A percentile compares a stretch with the other conserved stretches of the same genome.
Evolutionary conservation across 2,329 filamentous ascomycete genomes (phyloP).

Genomic region (Zymoseptoria brevis): DNA sequence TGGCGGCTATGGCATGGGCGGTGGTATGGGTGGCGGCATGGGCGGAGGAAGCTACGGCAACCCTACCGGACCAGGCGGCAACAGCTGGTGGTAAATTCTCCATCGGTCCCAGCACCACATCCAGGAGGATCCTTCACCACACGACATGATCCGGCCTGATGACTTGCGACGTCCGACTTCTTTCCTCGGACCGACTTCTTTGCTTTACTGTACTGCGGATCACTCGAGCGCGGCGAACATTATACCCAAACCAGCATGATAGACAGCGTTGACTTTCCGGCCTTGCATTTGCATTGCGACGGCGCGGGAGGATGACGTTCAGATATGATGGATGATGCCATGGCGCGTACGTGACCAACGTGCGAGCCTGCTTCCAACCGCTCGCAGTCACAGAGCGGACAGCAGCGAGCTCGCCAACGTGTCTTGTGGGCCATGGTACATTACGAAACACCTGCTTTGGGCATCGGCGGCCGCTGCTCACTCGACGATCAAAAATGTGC

Average conservation of each 20-base stretch:
- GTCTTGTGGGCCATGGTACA: slow-evolving; percentile 16
- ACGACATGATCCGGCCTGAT: slow-evolving; percentile 4
- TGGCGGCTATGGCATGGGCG: slow-evolving; percentile 4
- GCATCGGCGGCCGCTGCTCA: slow-evolving; percentile 14
- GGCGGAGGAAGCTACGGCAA: slow-evolving; percentile 16
- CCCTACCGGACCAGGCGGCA: slow-evolving; percentile 16
- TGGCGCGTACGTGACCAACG: slow-evolving; percentile 10
- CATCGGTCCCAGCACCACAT: neutral
- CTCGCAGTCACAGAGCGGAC: slow-evolving; percentile 19
- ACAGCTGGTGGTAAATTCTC: slow-evolving; percentile 21
- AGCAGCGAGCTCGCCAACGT: slow-evolving; percentile 10
- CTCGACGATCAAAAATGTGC: slow-evolving; percentile 17
- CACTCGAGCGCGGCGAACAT: slow-evolving; percentile 19
- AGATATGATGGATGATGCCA: slow-evolving; percentile 10
- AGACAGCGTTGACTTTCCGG: slow-evolving; percentile 21
- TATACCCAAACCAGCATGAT: slow-evolving; percentile 23
- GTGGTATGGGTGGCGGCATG: slow-evolving; percentile 1
- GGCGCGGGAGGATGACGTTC: slow-evolving; percentile 19
- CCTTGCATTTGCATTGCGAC: slow-evolving; percentile 19
- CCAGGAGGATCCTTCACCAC: neutral
- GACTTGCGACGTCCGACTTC: slow-evolving; percentile 10
- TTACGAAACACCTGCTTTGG: slow-evolving; percentile 18
- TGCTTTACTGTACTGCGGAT: slow-evolving; percentile 14
- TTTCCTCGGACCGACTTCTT: slow-evolving; percentile 6
- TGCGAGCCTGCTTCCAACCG: slow-evolving; percentile 10